A percentile compares a stretch with the other conserved stretches of the same genome.
Evolutionary conservation across 495 filamentous ascomycete species (phyloP).

Genomic region (Venustampulla echinocandica): DNA sequence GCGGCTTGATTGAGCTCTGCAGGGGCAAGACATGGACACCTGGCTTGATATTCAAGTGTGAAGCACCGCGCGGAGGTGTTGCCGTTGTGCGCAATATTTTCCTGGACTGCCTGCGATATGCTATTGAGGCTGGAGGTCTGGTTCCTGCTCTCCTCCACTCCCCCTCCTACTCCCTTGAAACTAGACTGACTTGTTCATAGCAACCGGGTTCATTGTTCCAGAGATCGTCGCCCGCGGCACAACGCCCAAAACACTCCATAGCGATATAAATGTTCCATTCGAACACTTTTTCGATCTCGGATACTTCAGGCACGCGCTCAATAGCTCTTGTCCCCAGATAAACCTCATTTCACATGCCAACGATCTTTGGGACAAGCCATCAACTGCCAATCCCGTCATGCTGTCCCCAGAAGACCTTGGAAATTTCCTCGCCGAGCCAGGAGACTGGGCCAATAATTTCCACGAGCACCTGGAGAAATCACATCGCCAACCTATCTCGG

Average conservation of each 20-base stretch:
- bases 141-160: too few relatives aligned
- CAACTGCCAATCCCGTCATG: not conserved
- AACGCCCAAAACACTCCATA: conserved; percentile 21
- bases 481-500: not conserved
- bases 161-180: not conserved
- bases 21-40: conserved; percentile 24
- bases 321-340: conserved; percentile 30
- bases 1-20: conserved; percentile 22
- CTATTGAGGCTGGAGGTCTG: conserved; percentile 37
- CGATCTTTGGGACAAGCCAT: conserved; percentile 1
- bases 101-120: conserved; percentile 40
- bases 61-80: conserved; percentile 22
- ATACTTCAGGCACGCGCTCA: conserved; percentile 31
- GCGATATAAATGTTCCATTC: conserved; percentile 14
- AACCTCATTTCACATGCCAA: conserved; percentile 15
- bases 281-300: conserved; percentile 37
- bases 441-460: conserved; percentile 14
- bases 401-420: not conserved
- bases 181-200: conserved; percentile 8
- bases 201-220: conserved; percentile 35
- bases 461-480: conserved; percentile 11
- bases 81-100: conserved; percentile 27
- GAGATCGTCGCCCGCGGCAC: conserved; percentile 29
- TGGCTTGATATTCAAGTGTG: conserved; percentile 28
- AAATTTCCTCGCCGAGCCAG: conserved; percentile 16